A percentile compares a stretch with the other conserved stretches of the same genome.
Conservation (phyloP, 139 green algal genomes). For the Chloropicon primus region DNA sequence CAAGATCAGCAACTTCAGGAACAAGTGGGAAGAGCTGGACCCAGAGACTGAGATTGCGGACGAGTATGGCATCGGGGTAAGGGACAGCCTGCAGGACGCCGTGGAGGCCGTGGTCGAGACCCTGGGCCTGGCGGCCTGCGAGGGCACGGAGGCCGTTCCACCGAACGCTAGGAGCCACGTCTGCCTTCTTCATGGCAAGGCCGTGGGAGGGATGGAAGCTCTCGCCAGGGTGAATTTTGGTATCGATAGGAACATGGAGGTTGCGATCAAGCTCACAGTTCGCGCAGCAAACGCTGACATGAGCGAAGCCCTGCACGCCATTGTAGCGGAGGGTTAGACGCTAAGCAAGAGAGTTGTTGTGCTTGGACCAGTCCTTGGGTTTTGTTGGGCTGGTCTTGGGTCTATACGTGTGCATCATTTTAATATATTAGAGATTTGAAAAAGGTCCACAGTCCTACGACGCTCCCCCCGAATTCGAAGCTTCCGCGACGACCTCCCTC, state of each 20-base stretch:
- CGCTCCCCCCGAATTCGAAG: too few relatives aligned
- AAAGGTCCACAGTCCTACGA: too few relatives aligned
- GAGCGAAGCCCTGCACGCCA: neutral
- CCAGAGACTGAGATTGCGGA: slow-evolving; percentile 59
- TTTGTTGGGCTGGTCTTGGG: too few relatives aligned
- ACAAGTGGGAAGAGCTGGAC: slow-evolving; percentile 61
- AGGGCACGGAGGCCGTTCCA: slow-evolving; percentile 85
- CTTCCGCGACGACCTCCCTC: neutral
- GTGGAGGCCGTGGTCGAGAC: slow-evolving; percentile 81
- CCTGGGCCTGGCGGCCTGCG: slow-evolving; percentile 81
- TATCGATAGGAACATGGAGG: slow-evolving; percentile 65
- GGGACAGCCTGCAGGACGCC: slow-evolving; percentile 68
- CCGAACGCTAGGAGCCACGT: slow-evolving; percentile 86
- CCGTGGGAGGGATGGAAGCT: slow-evolving; percentile 52
- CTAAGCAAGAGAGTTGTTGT: neutral
- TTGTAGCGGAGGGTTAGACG: slow-evolving; percentile 1
- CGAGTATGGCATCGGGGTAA: slow-evolving; percentile 80
- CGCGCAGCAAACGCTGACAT: slow-evolving; percentile 34
- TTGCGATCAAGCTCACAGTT: slow-evolving; percentile 95
- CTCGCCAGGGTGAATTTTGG: slow-evolving; percentile 82
- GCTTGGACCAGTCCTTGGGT: too few relatives aligned
- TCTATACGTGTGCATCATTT: too few relatives aligned
- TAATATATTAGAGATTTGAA: too few relatives aligned
- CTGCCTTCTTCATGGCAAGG: slow-evolving; percentile 61
- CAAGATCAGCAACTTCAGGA: slow-evolving; percentile 70